A percentile compares a stretch with the other conserved stretches of the same genome.
These are phyloP conservation scores for Lactarius tabidus DNA, from an alignment of 768 basidiomycete genomes.

Conservation along the genomic window DNA sequence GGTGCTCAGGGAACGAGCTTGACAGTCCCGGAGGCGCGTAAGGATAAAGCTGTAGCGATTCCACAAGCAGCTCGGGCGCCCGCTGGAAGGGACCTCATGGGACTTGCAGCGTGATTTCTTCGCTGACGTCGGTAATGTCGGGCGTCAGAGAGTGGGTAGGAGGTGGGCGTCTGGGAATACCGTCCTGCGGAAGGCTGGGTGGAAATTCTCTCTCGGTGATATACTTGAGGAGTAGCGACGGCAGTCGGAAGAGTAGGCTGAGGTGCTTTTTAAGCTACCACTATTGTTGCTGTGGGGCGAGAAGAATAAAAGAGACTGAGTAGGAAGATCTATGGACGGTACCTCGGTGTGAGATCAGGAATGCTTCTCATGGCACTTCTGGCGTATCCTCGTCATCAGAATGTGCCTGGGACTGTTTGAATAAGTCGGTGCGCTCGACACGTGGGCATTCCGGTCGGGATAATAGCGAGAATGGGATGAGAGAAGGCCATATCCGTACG, in stretches of 20 bases:
- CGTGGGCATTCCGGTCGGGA: slow-evolving; percentile 2
- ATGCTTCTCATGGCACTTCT: no score
- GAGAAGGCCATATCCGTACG: background rate
- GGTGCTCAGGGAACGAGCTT: background rate
- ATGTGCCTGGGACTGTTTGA: background rate
- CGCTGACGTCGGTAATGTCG: slow-evolving; percentile 50
- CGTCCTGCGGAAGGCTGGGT: slow-evolving; percentile 7
- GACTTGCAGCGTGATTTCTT: slow-evolving; percentile 58
- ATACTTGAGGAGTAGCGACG: background rate
- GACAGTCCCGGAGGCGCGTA: background rate
- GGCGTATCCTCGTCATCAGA: slow-evolving; percentile 2
- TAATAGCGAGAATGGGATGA: background rate
- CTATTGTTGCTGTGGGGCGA: background rate
- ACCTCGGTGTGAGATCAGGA: slow-evolving; percentile 11
- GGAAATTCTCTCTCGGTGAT: background rate
- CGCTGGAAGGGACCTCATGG: slow-evolving; percentile 60
- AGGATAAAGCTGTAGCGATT: background rate
- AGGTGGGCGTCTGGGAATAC: slow-evolving; percentile 52
- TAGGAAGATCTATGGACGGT: background rate
- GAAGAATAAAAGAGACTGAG: background rate
- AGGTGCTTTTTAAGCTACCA: background rate
- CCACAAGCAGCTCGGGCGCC: slow-evolving; percentile 28
- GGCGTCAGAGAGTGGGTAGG: slow-evolving; percentile 67
- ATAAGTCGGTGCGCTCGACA: slow-evolving; percentile 6
- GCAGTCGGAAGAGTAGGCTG: slow-evolving; percentile 3